Evolutionary conservation across 768 basidiomycete species (phyloP).

Genomic region (Suillus bovinus): DNA sequence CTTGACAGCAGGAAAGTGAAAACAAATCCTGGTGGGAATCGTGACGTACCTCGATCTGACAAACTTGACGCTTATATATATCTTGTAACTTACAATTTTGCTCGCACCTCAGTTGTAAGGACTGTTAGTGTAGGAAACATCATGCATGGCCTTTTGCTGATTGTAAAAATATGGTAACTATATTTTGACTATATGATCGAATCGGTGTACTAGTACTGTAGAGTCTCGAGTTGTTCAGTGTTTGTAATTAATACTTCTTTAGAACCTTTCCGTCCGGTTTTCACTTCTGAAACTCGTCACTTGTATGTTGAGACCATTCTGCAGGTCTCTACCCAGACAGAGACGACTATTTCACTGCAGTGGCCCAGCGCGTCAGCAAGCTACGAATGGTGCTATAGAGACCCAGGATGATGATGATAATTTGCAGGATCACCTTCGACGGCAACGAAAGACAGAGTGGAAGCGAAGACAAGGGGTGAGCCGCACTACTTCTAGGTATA

Average conservation of each 20-base stretch:
- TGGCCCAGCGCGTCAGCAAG: not conserved
- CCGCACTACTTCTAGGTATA: not conserved
- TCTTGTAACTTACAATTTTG: not conserved
- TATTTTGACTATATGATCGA: not conserved
- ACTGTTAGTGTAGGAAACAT: not conserved
- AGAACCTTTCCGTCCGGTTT: not conserved
- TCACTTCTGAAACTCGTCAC: not conserved
- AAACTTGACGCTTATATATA: not conserved
- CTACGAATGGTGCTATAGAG: not conserved
- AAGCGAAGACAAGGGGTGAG: constrained; percentile 72
- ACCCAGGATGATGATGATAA: not conserved
- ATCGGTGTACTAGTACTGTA: not conserved
- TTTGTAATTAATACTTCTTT: not conserved
- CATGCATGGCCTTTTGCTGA: not conserved
- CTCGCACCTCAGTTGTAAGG: not conserved
- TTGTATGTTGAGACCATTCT: constrained; percentile 17
- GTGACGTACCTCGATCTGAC: not conserved
- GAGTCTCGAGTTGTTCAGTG: not conserved
- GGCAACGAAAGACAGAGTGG: constrained; percentile 68
- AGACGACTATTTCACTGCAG: not conserved
- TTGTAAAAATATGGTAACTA: not conserved
- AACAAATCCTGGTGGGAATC: not conserved
- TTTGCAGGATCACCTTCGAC: constrained; percentile 19
- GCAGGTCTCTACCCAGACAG: constrained; percentile 7
- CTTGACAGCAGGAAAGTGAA: constrained; percentile 10